Percentiles rank a stretch among this genome's conserved stretches.
These are phyloP conservation scores for Claviceps purpurea DNA, from an alignment of 2,329 filamentous ascomycete genomes.

Conservation along the genomic window DNA sequence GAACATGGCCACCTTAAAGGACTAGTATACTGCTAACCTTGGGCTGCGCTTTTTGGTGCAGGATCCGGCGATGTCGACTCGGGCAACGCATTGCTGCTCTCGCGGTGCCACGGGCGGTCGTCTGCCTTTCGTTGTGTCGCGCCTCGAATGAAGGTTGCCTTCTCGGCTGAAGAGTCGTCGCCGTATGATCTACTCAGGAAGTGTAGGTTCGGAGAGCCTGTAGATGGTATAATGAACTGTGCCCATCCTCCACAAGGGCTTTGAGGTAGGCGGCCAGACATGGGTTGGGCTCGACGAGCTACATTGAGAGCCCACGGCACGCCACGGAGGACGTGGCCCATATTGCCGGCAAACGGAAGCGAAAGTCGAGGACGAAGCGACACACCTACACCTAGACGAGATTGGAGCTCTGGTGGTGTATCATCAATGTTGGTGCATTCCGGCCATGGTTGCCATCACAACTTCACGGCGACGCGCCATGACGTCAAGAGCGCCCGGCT, in stretches of 20 bases:
- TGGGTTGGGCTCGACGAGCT: neutral
- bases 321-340: constrained; percentile 3
- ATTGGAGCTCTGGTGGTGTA: neutral
- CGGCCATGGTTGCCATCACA: neutral
- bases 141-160: neutral
- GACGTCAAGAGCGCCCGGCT: neutral
- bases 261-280: neutral
- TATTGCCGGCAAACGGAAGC: neutral
- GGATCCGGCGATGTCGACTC: constrained; percentile 17
- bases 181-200: neutral
- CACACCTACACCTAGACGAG: neutral
- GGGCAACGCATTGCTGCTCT: constrained; percentile 35
- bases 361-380: neutral
- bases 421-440: too few relatives aligned
- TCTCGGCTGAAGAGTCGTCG: neutral
- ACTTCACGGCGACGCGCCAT: neutral
- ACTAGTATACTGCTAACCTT: constrained; percentile 13
- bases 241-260: neutral
- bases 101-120: constrained; percentile 52
- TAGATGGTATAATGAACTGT: neutral
- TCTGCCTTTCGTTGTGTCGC: constrained; percentile 40
- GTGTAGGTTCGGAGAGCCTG: neutral
- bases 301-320: neutral
- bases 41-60: constrained; percentile 14
- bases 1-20: neutral